phyloP scores from a whole-genome alignment of 78 protist genomes.

The Dictyostelium intermedium region DNA sequence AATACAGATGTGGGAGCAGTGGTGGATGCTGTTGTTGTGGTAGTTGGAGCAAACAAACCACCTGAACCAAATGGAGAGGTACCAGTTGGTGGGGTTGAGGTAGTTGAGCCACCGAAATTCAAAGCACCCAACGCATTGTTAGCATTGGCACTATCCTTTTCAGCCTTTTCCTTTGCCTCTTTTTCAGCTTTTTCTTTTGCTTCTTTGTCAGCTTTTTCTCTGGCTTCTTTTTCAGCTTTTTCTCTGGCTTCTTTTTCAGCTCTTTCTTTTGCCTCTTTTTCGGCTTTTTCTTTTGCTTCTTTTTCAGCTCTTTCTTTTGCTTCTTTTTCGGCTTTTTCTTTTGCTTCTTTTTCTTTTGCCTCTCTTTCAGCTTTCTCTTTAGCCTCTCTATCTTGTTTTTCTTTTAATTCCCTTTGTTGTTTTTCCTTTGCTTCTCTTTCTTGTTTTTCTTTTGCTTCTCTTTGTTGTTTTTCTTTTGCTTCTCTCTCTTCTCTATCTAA shows the following conservation, averaged over 20 bases:
- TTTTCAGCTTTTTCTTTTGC: not conserved
- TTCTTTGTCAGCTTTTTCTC: not conserved
- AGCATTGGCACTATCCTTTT: not conserved
- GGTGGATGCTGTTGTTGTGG: not conserved
- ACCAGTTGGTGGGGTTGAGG: not conserved
- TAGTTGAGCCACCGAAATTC: not conserved
- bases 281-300: not conserved
- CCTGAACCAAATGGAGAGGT: not conserved
- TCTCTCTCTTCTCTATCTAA: not conserved
- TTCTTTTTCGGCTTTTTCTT: not conserved
- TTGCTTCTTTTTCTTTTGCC: not conserved
- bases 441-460: not conserved
- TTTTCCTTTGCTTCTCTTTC: not conserved
- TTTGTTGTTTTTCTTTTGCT: not conserved
- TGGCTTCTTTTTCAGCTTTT: not conserved
- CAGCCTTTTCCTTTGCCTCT: not conserved
- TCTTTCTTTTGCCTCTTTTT: not conserved
- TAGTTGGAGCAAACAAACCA: not conserved
- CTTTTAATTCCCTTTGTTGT: not conserved
- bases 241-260: not conserved
- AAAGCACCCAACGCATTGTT: not conserved
- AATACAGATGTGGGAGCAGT: not conserved
- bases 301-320: constrained; percentile 8
- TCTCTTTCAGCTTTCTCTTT: not conserved
- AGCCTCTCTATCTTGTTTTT: not conserved